A percentile compares a stretch with the other conserved stretches of the same genome.
Conservation (phyloP, 345 rosid species). For the Citropsis articulata region DNA sequence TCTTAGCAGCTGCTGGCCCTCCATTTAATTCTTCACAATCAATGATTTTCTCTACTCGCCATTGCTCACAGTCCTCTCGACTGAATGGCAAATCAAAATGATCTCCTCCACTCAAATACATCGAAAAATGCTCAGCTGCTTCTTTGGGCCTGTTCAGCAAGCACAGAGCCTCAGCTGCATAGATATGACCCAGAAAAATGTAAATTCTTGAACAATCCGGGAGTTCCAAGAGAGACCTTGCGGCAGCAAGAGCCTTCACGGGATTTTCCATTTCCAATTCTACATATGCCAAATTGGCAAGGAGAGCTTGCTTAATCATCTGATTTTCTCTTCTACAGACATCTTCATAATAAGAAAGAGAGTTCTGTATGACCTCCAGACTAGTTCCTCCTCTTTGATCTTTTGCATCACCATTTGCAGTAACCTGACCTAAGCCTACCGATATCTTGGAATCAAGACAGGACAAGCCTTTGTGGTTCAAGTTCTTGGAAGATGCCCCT, state of each 20-base stretch:
- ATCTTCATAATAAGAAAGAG: slow-evolving; percentile 57
- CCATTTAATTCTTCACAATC: slow-evolving; percentile 70
- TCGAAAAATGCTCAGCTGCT: slow-evolving; percentile 73
- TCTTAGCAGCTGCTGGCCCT: slow-evolving; percentile 35
- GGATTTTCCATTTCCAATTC: slow-evolving; percentile 92
- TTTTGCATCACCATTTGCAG: slow-evolving; percentile 67
- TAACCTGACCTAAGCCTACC: slow-evolving; percentile 47
- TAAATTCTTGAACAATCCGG: slow-evolving; percentile 70
- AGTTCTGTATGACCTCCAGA: slow-evolving; percentile 61
- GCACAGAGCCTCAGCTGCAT: slow-evolving; percentile 97
- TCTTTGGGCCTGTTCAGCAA: slow-evolving; percentile 70
- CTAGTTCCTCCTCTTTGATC: slow-evolving; percentile 70
- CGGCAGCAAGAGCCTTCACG: slow-evolving; percentile 58
- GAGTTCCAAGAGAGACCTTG: slow-evolving; percentile 71
- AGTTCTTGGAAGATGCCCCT: slow-evolving; percentile 26
- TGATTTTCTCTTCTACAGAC: slow-evolving; percentile 46
- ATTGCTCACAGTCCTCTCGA: slow-evolving; percentile 66
- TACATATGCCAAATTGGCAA: slow-evolving; percentile 76
- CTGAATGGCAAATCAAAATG: slow-evolving; percentile 63
- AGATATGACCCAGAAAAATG: slow-evolving; percentile 68
- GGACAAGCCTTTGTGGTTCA: slow-evolving; percentile 38
- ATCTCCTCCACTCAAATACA: slow-evolving; percentile 57
- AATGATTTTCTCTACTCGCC: slow-evolving; percentile 42
- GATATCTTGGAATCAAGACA: slow-evolving; percentile 37
- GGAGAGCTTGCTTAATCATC: slow-evolving; percentile 69